phyloP scores from a whole-genome alignment of 108 stramenopile species.

The Nitzschia palea region DNA sequence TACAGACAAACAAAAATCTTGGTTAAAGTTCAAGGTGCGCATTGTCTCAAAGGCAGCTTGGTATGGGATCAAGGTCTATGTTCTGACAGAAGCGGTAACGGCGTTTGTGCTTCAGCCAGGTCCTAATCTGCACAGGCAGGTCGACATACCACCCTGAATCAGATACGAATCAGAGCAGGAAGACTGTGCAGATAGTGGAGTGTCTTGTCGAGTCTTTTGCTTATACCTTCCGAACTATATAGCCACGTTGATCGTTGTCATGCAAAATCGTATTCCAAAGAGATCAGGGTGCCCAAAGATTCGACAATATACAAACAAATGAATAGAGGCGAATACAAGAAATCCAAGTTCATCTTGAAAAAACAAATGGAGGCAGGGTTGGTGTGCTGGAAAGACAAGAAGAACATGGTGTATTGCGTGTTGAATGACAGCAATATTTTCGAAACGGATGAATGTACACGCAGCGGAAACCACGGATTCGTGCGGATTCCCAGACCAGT shows the following conservation, averaged over 20 bases:
- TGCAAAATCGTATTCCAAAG: neutral
- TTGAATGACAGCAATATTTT: neutral
- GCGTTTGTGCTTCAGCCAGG: too few species aligned
- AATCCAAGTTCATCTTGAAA: too few species aligned
- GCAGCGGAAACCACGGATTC: neutral
- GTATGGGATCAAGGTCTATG: neutral
- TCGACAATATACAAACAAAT: too few species aligned
- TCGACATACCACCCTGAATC: neutral
- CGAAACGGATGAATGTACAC: neutral
- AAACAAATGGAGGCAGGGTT: neutral
- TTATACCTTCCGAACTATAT: slow-evolving; percentile 2
- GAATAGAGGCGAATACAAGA: too few species aligned
- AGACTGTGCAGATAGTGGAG: neutral
- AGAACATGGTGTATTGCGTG: slow-evolving; percentile 8
- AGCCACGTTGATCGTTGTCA: neutral
- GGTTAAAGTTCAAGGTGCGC: neutral
- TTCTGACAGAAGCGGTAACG: neutral
- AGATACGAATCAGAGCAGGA: neutral
- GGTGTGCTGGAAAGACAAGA: slow-evolving; percentile 5
- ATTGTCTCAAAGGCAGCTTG: neutral
- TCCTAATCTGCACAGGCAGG: too few species aligned
- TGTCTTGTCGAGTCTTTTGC: neutral
- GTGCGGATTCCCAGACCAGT: neutral
- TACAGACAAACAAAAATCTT: too few species aligned
- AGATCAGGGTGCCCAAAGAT: too few species aligned